These are phyloP conservation scores for Neurospora sp. DNA, from an alignment of 495 filamentous ascomycete species.

Conservation along the genomic window DNA sequence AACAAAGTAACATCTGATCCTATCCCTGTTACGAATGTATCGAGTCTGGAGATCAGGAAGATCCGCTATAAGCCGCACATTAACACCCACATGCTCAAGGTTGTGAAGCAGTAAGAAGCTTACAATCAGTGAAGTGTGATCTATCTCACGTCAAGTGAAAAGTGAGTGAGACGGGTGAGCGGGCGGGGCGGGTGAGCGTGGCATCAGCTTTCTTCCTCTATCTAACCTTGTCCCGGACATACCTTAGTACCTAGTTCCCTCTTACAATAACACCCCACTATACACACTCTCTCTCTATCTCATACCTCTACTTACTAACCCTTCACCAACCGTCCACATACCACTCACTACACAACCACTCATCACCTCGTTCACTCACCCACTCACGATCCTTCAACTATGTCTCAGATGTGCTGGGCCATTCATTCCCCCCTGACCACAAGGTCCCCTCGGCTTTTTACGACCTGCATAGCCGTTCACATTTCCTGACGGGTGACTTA, in stretches of 20 bases:
- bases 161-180: not conserved
- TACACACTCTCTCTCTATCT: not conserved
- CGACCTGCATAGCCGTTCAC: constrained; percentile 19
- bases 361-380: not conserved
- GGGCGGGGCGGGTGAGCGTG: not conserved
- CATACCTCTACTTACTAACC: not conserved
- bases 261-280: not conserved
- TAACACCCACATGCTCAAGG: not conserved
- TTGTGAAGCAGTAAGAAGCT: not conserved
- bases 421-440: not conserved
- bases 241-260: not conserved
- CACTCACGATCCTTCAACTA: not conserved
- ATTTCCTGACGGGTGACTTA: not conserved
- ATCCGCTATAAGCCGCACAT: not conserved
- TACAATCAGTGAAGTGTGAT: not conserved
- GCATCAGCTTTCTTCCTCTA: not conserved
- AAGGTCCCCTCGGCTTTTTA: constrained; percentile 6
- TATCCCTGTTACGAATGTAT: not conserved
- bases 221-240: not conserved
- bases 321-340: not conserved
- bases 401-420: not conserved
- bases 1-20: not conserved
- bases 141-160: not conserved
- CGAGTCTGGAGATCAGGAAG: not conserved
- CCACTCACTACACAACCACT: not conserved